These are phyloP conservation scores for Dioscorea alata DNA, from an alignment of 106 monocot genomes.

Conservation along the genomic window DNA sequence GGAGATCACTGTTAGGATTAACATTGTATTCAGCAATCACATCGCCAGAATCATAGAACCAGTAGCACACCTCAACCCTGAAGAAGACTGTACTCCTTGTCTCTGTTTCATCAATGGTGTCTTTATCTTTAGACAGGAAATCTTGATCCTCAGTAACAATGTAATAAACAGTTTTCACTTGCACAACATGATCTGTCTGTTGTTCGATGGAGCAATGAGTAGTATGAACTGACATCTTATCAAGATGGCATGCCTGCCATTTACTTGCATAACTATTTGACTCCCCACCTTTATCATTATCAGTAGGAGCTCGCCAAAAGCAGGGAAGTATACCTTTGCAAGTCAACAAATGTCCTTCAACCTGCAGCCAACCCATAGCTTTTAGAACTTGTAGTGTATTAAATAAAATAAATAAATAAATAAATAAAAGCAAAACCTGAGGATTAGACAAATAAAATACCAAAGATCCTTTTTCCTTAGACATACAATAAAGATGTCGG, in stretches of 20 bases:
- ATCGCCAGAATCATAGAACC: constrained; percentile 67
- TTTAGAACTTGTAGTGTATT: neutral
- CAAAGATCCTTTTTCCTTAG: too few species aligned
- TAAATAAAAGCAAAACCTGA: neutral
- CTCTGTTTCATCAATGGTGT: neutral
- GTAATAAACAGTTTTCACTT: constrained; percentile 35
- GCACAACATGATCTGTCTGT: constrained; percentile 35
- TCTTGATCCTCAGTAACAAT: constrained; percentile 21
- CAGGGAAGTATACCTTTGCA: constrained; percentile 67
- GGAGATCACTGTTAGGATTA: constrained; percentile 58
- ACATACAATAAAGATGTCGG: too few species aligned
- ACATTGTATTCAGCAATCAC: constrained; percentile 59
- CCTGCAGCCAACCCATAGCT: constrained; percentile 27
- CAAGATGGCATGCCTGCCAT: constrained; percentile 57
- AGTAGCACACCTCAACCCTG: constrained; percentile 39
- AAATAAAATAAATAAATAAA: neutral
- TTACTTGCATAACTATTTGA: constrained; percentile 45
- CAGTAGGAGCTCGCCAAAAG: constrained; percentile 87
- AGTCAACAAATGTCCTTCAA: constrained; percentile 36
- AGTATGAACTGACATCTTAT: constrained; percentile 40
- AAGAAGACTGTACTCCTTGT: constrained; percentile 16
- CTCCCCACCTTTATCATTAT: constrained; percentile 93
- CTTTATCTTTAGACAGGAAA: constrained; percentile 1
- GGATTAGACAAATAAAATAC: neutral
- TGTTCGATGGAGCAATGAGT: constrained; percentile 44